phyloP scores from a whole-genome alignment of 208 protist genomes.

The Borovskyia barvae region DNA sequence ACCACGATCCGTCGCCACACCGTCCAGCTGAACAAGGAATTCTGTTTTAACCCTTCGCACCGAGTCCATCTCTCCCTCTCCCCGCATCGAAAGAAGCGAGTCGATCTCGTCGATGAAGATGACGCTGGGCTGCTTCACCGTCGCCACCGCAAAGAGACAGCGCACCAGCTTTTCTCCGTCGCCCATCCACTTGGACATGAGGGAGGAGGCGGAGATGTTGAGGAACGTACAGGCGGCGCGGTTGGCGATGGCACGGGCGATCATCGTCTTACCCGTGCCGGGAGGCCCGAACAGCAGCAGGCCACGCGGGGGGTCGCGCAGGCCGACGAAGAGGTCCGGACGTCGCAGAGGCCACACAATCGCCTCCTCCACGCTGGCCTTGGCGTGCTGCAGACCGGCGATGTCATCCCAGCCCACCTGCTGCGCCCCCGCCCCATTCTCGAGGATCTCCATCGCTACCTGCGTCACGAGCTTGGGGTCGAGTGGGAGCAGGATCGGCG shows the following conservation, averaged over 20 bases:
- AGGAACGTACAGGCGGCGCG: constrained; percentile 83
- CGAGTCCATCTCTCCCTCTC: constrained; percentile 78
- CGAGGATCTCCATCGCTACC: constrained; percentile 74
- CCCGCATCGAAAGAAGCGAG: constrained; percentile 79
- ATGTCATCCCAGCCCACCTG: constrained; percentile 79
- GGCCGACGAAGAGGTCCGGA: constrained; percentile 74
- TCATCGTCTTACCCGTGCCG: constrained; percentile 92
- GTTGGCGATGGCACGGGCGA: constrained; percentile 89
- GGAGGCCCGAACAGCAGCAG: constrained; percentile 90
- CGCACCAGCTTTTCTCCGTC: constrained; percentile 91
- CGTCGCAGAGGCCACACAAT: constrained; percentile 79
- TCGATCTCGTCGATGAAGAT: constrained; percentile 97
- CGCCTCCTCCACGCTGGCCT: constrained; percentile 74
- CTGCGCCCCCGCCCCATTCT: constrained; percentile 40
- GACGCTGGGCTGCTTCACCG: constrained; percentile 78
- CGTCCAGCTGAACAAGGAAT: constrained; percentile 97
- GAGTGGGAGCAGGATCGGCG: constrained; percentile 50
- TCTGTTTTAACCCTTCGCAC: constrained; percentile 99
- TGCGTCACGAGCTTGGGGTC: constrained; percentile 73
- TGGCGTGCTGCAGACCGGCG: constrained; percentile 75
- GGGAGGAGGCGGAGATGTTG: constrained; percentile 79
- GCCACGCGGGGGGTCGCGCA: constrained; percentile 84
- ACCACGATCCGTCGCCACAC: constrained; percentile 63
- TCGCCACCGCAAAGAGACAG: constrained; percentile 88
- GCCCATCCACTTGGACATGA: constrained; percentile 92